Base-by-base conservation (phyloP, 1,284 basidiomycete species). In the Cystobasidiaceae sp. region DNA sequence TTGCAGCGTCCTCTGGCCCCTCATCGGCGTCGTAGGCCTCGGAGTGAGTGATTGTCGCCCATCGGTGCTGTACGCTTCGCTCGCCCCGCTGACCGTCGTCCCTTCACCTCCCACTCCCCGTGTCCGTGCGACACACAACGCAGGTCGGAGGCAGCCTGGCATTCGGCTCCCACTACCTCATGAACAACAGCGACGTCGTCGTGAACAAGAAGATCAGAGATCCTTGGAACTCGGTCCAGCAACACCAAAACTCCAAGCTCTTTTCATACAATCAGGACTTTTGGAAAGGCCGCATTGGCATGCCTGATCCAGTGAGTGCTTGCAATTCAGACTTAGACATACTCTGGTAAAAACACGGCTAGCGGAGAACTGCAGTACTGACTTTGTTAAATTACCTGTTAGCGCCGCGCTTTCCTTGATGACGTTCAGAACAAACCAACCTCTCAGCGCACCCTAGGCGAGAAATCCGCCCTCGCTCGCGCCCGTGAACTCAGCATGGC, bases 121-220 rank as follows among this genome's bases (percentile, higher is more conserved):
- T 25, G 21, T 51, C 49, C 30, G 11, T 13, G 15, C 11, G 8
- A 30, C n/a, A 30, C 9, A 17, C 17, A n/a, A 15, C 30, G 23
- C 28, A 64, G 62, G 43, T 64, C 41, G 62, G 51, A 11, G 62
- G 62, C 23, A 25, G 23, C 7, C 9, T 64, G 6, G 62, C 30
- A 5, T 64, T 64, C 25, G 62, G 41, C 5, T 41, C 30, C 7
- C 49, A 64, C 41, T 64, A 64, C 46, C 52, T 64, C 30, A 34
- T 43, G 2, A 41, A 56, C 52, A 56, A 25, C 44, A 25, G 52
- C n/a, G 62, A 64, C 41, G 62, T 64, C n/a, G 62, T 64, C 19
- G 62, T 64, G 43, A 64, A 64, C 62, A 64, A 64, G 62, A 45
- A 50, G 30, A 64, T 57, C 51, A 49, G 27, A 32, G 51, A 64